Percentiles rank a stretch among this genome's conserved stretches.
These are phyloP conservation scores for Podospora appendiculata DNA, from an alignment of 495 filamentous ascomycete genomes.

Conservation along the genomic window DNA sequence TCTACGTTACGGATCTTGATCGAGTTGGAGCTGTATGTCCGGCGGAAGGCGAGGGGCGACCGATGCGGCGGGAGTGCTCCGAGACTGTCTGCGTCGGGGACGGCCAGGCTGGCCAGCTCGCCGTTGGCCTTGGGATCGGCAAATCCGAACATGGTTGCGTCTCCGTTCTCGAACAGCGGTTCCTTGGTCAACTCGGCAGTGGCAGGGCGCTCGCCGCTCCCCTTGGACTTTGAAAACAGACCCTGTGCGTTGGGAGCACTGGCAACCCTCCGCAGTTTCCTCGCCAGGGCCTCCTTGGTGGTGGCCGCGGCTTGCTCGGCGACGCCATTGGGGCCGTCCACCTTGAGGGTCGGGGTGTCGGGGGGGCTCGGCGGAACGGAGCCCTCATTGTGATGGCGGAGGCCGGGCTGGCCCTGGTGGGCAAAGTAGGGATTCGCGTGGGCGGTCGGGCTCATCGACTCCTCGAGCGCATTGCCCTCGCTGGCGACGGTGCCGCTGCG, in stretches of 20 bases:
- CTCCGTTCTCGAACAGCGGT: slow-evolving; percentile 53
- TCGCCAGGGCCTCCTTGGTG: slow-evolving; percentile 86
- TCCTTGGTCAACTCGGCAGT: slow-evolving; percentile 78
- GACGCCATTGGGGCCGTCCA: slow-evolving; percentile 54
- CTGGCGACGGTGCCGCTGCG: slow-evolving; percentile 84
- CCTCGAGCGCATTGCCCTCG: slow-evolving; percentile 85
- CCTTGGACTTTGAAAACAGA: slow-evolving; percentile 62
- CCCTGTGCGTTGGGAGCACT: slow-evolving; percentile 97
- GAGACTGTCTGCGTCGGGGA: slow-evolving; percentile 20
- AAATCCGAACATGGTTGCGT: slow-evolving; percentile 49
- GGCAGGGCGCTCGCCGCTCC: slow-evolving; percentile 58
- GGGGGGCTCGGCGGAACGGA: slow-evolving; percentile 96
- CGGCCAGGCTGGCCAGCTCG: slow-evolving; percentile 10
- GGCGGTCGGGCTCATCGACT: slow-evolving; percentile 83
- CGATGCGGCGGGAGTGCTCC: slow-evolving; percentile 35
- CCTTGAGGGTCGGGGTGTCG: slow-evolving; percentile 73
- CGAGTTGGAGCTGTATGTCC: slow-evolving; percentile 97
- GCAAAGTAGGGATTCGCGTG: slow-evolving; percentile 96
- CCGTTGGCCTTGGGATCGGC: slow-evolving; percentile 29
- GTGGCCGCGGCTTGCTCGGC: slow-evolving; percentile 63
- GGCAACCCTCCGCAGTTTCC: slow-evolving; percentile 87
- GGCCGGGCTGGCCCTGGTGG: slow-evolving; percentile 86
- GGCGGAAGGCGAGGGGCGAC: slow-evolving; percentile 65
- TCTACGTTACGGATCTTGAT: slow-evolving; percentile 97
- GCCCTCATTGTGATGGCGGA: slow-evolving; percentile 90